phyloP scores from a whole-genome alignment of 2,329 filamentous ascomycete genomes.

The Chaetothyriales sp. region DNA sequence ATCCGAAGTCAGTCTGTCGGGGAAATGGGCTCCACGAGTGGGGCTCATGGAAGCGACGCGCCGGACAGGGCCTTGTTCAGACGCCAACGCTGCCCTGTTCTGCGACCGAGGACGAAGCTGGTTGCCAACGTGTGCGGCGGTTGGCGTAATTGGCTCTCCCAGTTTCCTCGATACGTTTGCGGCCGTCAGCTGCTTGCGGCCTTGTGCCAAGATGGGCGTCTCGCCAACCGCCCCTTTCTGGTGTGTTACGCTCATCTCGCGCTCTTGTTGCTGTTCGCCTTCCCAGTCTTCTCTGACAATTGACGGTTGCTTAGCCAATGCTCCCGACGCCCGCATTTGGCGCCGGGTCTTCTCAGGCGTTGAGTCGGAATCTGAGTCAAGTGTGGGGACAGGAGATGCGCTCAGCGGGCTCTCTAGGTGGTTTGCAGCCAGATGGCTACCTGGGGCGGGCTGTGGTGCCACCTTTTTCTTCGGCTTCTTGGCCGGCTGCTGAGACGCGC shows the following conservation, averaged over 20 bases:
- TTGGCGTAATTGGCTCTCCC: conserved; percentile 6
- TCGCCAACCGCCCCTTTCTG: not conserved
- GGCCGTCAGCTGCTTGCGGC: conserved; percentile 7
- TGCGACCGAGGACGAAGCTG: not conserved
- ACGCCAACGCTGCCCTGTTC: conserved; percentile 5
- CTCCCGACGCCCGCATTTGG: conserved; percentile 17
- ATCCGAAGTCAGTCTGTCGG: conserved; percentile 34
- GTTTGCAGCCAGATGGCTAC: conserved; percentile 18
- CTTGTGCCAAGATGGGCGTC: not conserved
- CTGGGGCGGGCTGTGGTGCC: conserved; percentile 17
- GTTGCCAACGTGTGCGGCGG: conserved; percentile 1
- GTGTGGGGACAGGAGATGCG: conserved; percentile 12
- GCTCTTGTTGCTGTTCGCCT: conserved; percentile 23
- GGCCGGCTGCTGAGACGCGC: conserved; percentile 18
- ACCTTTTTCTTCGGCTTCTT: conserved; percentile 20
- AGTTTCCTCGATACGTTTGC: conserved; percentile 18
- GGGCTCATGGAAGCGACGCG: conserved; percentile 34
- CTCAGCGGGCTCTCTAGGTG: conserved; percentile 11
- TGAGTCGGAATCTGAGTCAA: conserved; percentile 19
- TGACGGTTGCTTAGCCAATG: conserved; percentile 24
- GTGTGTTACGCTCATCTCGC: conserved; percentile 2
- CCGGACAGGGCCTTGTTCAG: conserved; percentile 7
- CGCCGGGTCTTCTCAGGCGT: conserved; percentile 15
- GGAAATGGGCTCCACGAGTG: conserved; percentile 42
- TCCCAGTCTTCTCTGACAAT: conserved; percentile 29